Percentiles rank a stretch among this genome's conserved stretches.
Evolutionary conservation across 305 asterid genomes (phyloP).

Genomic region (Rubia balearica): DNA sequence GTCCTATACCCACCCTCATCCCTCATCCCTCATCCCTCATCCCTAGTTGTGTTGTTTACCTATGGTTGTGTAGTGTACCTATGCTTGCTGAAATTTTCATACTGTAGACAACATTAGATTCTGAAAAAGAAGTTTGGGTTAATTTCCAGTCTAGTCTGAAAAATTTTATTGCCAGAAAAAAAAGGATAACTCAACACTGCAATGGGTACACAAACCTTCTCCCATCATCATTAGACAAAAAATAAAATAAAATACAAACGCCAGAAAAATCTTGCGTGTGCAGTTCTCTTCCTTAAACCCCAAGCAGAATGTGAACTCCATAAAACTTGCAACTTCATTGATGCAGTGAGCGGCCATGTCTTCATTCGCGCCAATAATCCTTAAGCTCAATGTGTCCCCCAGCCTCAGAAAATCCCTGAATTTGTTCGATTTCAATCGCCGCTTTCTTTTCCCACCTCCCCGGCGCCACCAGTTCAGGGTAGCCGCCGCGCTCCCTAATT

Average conservation of each 20-base stretch:
- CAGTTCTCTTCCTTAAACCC: slow-evolving; percentile 5
- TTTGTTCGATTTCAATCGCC: slow-evolving; percentile 9
- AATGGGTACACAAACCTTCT: too few species aligned
- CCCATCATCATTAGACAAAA: not conserved
- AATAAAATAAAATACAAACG: not conserved
- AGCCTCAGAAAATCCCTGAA: slow-evolving; percentile 14
- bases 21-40: too few species aligned
- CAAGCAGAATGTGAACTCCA: not conserved
- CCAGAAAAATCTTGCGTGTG: not conserved
- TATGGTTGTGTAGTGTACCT: too few species aligned
- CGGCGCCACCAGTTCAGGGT: slow-evolving; percentile 12
- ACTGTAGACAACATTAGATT: too few species aligned
- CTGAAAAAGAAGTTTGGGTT: too few species aligned
- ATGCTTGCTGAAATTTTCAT: too few species aligned
- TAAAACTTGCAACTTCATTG: slow-evolving; percentile 7
- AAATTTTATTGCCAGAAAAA: too few species aligned
- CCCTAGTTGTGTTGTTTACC: too few species aligned
- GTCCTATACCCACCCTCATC: too few species aligned
- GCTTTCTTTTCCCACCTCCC: slow-evolving; percentile 13
- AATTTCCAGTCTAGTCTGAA: too few species aligned
- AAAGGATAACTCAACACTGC: too few species aligned
- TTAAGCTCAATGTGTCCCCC: slow-evolving; percentile 15
- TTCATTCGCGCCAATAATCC: slow-evolving; percentile 11
- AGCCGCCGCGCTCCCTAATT: slow-evolving; percentile 14
- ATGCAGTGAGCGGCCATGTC: slow-evolving; percentile 6